Percentiles rank a stretch among this genome's conserved stretches.
phyloP scores from a whole-genome alignment of 2,329 filamentous ascomycete species.

The Penicillium sp. region DNA sequence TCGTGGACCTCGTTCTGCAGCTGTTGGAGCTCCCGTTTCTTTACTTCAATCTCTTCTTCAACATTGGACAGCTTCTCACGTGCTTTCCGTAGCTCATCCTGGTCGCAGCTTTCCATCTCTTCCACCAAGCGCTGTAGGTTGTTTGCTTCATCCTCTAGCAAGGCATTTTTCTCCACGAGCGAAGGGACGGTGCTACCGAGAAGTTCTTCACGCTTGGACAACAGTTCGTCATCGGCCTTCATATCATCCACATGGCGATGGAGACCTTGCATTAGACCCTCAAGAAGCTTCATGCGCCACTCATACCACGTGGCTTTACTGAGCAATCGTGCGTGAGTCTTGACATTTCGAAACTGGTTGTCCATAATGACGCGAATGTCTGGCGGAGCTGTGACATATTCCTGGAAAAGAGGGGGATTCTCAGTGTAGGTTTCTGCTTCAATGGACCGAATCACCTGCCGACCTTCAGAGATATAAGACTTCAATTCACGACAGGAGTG shows the following conservation, averaged over 20 bases:
- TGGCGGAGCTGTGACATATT: conserved; percentile 82
- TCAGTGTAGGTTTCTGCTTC: conserved; percentile 86
- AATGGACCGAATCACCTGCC: conserved; percentile 85
- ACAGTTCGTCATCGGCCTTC: conserved; percentile 66
- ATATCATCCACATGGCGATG: conserved; percentile 74
- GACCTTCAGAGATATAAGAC: conserved; percentile 92
- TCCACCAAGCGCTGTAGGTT: conserved; percentile 70
- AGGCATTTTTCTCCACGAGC: conserved; percentile 61
- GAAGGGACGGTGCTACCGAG: conserved; percentile 68
- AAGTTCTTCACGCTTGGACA: conserved; percentile 68
- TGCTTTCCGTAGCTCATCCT: conserved; percentile 72
- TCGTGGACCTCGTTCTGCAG: conserved; percentile 67
- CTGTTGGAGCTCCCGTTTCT: conserved; percentile 66
- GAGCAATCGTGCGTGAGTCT: conserved; percentile 82
- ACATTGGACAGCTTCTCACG: conserved; percentile 66
- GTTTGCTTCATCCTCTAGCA: conserved; percentile 63
- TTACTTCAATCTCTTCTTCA: conserved; percentile 68
- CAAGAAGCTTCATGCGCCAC: conserved; percentile 87
- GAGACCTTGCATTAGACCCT: conserved; percentile 79
- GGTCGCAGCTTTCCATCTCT: conserved; percentile 65
- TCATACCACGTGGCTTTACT: conserved; percentile 99
- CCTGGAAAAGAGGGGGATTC: conserved; percentile 86
- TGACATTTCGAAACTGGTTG: conserved; percentile 96
- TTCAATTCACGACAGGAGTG: conserved; percentile 95
- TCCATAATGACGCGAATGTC: conserved; percentile 88